Base-by-base conservation (phyloP, 805 yeast species). In the Saccharomycopsis microspora region DNA sequence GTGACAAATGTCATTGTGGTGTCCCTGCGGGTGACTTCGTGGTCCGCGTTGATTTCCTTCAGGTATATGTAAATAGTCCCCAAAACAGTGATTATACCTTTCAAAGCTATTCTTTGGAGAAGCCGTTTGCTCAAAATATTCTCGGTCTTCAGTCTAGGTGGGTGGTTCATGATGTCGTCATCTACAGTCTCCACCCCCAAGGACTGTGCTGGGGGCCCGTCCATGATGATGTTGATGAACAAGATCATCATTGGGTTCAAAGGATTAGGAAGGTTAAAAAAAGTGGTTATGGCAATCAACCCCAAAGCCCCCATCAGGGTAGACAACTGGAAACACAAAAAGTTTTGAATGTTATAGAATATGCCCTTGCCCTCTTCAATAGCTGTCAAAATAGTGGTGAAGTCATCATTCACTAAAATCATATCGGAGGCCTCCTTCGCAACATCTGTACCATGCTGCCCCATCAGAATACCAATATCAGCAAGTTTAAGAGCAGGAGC, bases 1-100 rank as follows among this genome's bases (percentile, higher is more conserved):
- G 97, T 86, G 0, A 97, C 93, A 61, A 93, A 93, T 0, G 98
- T 90, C 98, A 93, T 93, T 1, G 99, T 93, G 27, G 98, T 93
- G 62, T 93, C 98, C 66, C 98, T 82, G 9, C 90, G 82, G 2
- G 97, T 88, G 48, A 90, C 80, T 52, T 74, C 75, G 32, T 79
- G 75, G 57, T 86, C 95, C 52, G 66, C 69, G 28, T 77, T 74
- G 95, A 90, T 87, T 64, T 90, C 97, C 53, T 77, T 75, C 41
- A 85, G 68, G 62, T 88, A 93, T 19, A 93, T 84, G 59, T 81
- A 85, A 64, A 89, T 73, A 0, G 99, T 93, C 41, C 98, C 99
- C 8, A 73, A 36, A 32, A 87, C 75, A 48, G 93, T 86, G 61
- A 89, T 78, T 47, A 68, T 63, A 33, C 54, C 53, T 39, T 52